Percentiles rank a stretch among this genome's conserved stretches.
Evolutionary conservation across 441 rosid species (phyloP).

Genomic region (Adansonia grandidieri): DNA sequence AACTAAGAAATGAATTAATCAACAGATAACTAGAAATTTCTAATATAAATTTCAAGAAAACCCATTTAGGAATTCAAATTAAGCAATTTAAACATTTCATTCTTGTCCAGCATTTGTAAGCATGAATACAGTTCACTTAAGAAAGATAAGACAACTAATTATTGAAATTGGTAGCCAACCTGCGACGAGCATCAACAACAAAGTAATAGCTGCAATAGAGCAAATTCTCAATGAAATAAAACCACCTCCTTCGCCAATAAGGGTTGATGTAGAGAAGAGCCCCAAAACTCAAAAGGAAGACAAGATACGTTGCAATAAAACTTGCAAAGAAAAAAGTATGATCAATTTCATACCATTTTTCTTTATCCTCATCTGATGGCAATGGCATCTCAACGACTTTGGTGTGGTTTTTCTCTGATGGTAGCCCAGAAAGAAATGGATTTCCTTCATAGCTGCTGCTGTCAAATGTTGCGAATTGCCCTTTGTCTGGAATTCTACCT

Average conservation of each 20-base stretch:
- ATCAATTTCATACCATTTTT: conserved; percentile 13
- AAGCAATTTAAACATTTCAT: too few relatives aligned
- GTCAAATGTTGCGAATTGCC: not conserved
- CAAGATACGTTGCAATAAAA: not conserved
- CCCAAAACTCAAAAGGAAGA: not conserved
- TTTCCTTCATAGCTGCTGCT: conserved; percentile 34
- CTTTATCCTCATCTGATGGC: not conserved
- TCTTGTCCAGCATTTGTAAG: not conserved
- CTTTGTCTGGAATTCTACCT: not conserved
- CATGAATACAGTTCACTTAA: not conserved
- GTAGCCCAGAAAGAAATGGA: conserved; percentile 36
- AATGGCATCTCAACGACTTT: not conserved
- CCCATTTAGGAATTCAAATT: too few relatives aligned
- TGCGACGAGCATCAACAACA: not conserved
- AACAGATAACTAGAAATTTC: too few relatives aligned
- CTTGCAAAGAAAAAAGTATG: not conserved
- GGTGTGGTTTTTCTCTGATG: conserved; percentile 25
- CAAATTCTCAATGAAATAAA: not conserved
- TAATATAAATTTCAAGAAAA: too few relatives aligned
- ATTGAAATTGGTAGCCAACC: not conserved
- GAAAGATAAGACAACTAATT: not conserved
- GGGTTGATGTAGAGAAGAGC: not conserved
- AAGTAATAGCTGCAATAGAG: not conserved
- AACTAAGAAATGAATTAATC: too few relatives aligned
- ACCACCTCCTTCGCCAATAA: not conserved